Evolutionary conservation across 192 early-diverging fungal species (phyloP).

Genomic region (Backusella sp.): DNA sequence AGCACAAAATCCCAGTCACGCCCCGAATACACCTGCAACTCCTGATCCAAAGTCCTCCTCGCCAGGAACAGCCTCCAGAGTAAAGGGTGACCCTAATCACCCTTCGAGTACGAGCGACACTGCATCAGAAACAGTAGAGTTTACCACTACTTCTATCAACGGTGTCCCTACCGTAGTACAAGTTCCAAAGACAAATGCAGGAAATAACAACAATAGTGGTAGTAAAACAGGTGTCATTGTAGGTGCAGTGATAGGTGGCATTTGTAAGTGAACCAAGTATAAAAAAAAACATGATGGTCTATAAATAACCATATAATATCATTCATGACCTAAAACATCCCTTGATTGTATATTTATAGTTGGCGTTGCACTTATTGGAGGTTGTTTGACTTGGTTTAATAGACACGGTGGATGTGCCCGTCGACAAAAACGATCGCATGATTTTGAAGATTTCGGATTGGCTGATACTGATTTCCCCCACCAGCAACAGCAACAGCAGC

Average conservation of each 20-base stretch:
- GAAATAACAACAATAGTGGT: neutral
- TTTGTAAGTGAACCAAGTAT: slow-evolving; percentile 8
- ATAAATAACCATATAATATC: neutral
- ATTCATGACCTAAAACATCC: neutral
- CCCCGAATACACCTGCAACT: slow-evolving; percentile 6
- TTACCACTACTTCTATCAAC: neutral
- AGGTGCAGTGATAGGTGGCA: slow-evolving; percentile 17
- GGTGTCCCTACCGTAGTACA: neutral
- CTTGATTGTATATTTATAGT: slow-evolving; percentile 9
- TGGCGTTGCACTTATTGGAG: slow-evolving; percentile 36
- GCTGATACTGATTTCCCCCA: slow-evolving; percentile 32
- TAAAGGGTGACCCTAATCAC: neutral
- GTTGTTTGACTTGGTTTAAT: slow-evolving; percentile 29
- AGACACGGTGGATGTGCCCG: slow-evolving; percentile 33
- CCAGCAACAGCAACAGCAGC: slow-evolving; percentile 16
- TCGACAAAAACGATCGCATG: slow-evolving; percentile 14
- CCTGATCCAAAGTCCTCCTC: neutral
- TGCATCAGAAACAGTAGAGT: neutral
- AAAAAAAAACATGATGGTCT: neutral
- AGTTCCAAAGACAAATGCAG: neutral
- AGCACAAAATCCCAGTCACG: neutral
- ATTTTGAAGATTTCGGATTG: slow-evolving; percentile 39
- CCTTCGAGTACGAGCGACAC: neutral
- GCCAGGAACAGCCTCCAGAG: neutral
- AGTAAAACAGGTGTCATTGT: slow-evolving; percentile 17